Evolutionary conservation across 2,329 filamentous ascomycete species (phyloP).

Genomic region (Ceratocystis alfenasii): DNA sequence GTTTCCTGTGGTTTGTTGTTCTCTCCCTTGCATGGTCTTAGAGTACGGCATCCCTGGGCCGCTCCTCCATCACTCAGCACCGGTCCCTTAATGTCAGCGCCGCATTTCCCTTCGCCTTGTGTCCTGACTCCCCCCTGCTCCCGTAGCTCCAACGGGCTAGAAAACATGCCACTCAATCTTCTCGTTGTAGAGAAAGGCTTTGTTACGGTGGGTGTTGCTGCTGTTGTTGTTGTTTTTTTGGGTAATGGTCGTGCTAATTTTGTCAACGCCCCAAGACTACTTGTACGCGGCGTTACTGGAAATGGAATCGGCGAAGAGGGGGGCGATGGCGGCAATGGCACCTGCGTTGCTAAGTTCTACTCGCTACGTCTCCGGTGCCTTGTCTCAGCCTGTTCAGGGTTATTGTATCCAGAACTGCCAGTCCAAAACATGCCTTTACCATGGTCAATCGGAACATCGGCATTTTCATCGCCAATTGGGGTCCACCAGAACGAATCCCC

Average conservation of each 20-base stretch:
- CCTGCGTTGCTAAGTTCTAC: conserved; percentile 2
- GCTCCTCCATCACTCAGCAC: conserved; percentile 14
- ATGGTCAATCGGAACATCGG: not conserved
- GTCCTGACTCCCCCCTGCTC: not conserved
- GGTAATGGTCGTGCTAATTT: not conserved
- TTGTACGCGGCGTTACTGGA: conserved; percentile 2
- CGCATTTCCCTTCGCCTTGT: not conserved
- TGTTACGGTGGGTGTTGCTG: no score
- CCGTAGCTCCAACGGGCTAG: not conserved
- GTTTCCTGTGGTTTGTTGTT: not conserved
- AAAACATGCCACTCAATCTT: not conserved
- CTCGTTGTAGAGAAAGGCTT: not conserved
- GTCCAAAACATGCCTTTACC: conserved; percentile 5
- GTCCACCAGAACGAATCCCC: conserved; percentile 14
- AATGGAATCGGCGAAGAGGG: not conserved
- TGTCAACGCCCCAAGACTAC: conserved; percentile 9
- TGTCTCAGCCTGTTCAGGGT: not conserved
- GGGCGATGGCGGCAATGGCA: not conserved
- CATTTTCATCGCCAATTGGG: not conserved
- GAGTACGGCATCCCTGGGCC: conserved; percentile 6
- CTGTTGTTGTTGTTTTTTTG: not conserved
- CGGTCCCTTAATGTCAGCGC: conserved; percentile 5
- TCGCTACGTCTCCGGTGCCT: not conserved
- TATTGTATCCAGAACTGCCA: conserved; percentile 1
- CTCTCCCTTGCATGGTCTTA: conserved; percentile 11